Evolutionary conservation across 2,329 filamentous ascomycete species (phyloP), one percentile per base, ranked within the genome.

Genomic region (Penicillium capsulatum): DNA sequence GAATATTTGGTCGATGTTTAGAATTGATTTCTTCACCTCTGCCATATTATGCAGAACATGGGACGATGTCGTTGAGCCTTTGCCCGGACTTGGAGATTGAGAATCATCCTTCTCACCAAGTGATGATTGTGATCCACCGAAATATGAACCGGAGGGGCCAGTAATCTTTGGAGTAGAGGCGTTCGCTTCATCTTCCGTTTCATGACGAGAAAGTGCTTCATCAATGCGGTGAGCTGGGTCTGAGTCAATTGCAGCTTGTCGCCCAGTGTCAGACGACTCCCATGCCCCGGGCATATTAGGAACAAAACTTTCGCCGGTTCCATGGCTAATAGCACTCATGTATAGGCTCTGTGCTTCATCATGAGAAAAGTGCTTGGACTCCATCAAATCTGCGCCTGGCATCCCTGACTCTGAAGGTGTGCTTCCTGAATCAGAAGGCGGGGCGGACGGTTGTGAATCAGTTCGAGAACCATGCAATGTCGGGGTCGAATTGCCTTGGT

Each of bases 281-380:
- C 68, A 71, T 26, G 58, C 67, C 6, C 69, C 69, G 11, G 69
- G 69, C 43, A 71, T 68, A 31, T 54, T 53, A 3, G 58, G 60
- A 17, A 54, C 45, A 31, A 62, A 60, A 34, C 53, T 57, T 17
- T 44, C 48, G 36, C 44, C 53, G 14, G 41, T 59, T 7, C 58
- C 59, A 26, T 66, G 63, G 42, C 74, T 79, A 39, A 80, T 67
- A 8, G 76, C 79, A 55, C 80, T 74, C 69, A 73, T 70, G 41
- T 73, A 74, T 61, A 74, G 66, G 47, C 70, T 73, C 40, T 71
- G 63, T n/a, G 71, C 71, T 51, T 73, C 69, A 42, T 72, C 69
- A 40, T 69, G 67, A 29, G 67, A 69, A 40, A 72, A 74, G 31
- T 71, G 50, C 45, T 59, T 70, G 3, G 71, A 73, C 41, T 71